These are phyloP conservation scores for Glebionis coronaria DNA, from an alignment of 129 eudicot species.

Conservation along the genomic window DNA sequence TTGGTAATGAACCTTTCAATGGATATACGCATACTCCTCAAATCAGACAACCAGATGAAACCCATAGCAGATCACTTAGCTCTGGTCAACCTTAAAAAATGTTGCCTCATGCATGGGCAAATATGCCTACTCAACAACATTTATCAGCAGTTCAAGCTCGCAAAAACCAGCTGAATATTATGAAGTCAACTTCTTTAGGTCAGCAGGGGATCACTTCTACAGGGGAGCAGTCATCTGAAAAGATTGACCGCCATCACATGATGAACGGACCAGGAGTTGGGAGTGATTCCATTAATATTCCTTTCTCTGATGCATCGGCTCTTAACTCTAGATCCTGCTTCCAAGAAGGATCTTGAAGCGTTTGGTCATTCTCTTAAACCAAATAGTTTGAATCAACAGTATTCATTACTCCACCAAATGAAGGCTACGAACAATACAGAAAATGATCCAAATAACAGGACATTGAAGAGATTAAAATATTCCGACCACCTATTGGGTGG, in stretches of 20 bases:
- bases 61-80: constrained; percentile 19
- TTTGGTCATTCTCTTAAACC: too few species aligned
- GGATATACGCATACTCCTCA: too few species aligned
- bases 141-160: constrained; percentile 40
- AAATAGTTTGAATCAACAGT: too few species aligned
- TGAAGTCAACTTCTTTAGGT: constrained; percentile 51
- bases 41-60: constrained; percentile 33
- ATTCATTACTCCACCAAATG: too few species aligned
- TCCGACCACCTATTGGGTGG: constrained; percentile 31
- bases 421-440: too few species aligned
- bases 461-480: too few species aligned
- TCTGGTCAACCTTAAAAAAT: constrained; percentile 27
- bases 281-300: constrained; percentile 29
- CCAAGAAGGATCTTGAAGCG: too few species aligned
- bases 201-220: constrained; percentile 24
- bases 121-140: too few species aligned
- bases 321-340: constrained; percentile 44
- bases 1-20: constrained; percentile 26
- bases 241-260: constrained; percentile 25
- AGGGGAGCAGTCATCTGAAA: constrained; percentile 39
- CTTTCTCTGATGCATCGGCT: constrained; percentile 41
- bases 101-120: too few species aligned
- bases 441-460: too few species aligned
- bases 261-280: too few species aligned
- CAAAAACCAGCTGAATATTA: constrained; percentile 34